phyloP scores from a whole-genome alignment of 805 yeast genomes.

The Pichia eremophila region DNA sequence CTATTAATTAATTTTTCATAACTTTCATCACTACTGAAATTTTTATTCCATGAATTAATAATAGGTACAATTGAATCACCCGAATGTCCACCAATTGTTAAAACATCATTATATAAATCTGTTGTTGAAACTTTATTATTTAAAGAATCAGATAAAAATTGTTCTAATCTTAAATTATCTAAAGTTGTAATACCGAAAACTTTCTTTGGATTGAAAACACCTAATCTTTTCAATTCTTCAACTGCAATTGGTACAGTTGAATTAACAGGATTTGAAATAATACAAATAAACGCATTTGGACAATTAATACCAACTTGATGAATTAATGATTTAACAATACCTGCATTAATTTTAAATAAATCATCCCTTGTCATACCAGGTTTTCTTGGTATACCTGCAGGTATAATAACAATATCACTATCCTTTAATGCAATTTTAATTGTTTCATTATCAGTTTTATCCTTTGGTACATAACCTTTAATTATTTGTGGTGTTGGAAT shows the following conservation, averaged over 20 bases:
- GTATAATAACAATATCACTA: conserved; percentile 44
- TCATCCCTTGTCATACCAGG: conserved; percentile 63
- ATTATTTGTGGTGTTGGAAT: conserved; percentile 33
- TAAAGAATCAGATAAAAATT: conserved; percentile 30
- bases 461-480: conserved; percentile 19
- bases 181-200: conserved; percentile 53
- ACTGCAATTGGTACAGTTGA: conserved; percentile 54
- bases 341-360: conserved; percentile 49
- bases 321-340: conserved; percentile 42
- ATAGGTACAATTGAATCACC: conserved; percentile 49
- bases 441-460: conserved; percentile 25
- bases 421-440: conserved; percentile 37
- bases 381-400: conserved; percentile 59
- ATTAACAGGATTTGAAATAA: conserved; percentile 53
- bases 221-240: conserved; percentile 42
- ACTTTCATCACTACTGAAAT: conserved; percentile 23
- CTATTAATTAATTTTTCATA: conserved; percentile 62
- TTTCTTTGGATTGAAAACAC: conserved; percentile 42
- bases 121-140: conserved; percentile 20
- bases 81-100: conserved; percentile 50
- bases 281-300: conserved; percentile 45
- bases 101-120: conserved; percentile 30
- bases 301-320: conserved; percentile 38
- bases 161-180: conserved; percentile 48
- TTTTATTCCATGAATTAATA: conserved; percentile 29